phyloP scores from a whole-genome alignment of 257 asterid species.

The Handroanthus guayacan region DNA sequence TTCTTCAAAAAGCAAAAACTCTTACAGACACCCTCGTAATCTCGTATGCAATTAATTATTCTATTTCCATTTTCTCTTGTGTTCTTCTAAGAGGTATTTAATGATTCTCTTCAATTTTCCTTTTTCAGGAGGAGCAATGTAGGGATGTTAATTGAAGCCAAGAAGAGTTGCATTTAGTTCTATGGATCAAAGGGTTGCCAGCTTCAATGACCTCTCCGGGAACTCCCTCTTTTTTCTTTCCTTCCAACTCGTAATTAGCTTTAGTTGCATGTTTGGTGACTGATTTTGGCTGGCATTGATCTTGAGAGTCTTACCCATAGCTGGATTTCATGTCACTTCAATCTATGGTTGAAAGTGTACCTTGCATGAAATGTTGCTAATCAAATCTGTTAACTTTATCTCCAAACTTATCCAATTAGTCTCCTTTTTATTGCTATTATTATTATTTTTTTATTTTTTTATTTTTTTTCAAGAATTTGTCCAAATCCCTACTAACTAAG shows the following conservation, averaged over 20 bases:
- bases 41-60: no score
- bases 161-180: constrained; percentile 17
- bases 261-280: constrained; percentile 15
- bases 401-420: background rate
- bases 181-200: background rate
- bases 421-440: background rate
- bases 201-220: background rate
- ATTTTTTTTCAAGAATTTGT: no score
- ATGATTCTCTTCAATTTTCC: background rate
- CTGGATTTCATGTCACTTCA: constrained; percentile 17
- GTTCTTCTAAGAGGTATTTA: no score
- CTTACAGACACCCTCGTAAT: no score
- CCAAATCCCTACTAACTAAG: no score
- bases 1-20: no score
- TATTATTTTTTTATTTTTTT: background rate
- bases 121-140: constrained; percentile 44
- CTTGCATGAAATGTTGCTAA: constrained; percentile 19
- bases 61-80: no score
- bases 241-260: background rate
- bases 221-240: background rate
- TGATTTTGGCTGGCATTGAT: constrained; percentile 28
- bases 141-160: constrained; percentile 7
- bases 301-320: background rate
- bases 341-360: constrained; percentile 28
- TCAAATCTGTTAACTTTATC: background rate